phyloP scores from a whole-genome alignment of 257 asterid genomes.

The Coffea canephora region DNA sequence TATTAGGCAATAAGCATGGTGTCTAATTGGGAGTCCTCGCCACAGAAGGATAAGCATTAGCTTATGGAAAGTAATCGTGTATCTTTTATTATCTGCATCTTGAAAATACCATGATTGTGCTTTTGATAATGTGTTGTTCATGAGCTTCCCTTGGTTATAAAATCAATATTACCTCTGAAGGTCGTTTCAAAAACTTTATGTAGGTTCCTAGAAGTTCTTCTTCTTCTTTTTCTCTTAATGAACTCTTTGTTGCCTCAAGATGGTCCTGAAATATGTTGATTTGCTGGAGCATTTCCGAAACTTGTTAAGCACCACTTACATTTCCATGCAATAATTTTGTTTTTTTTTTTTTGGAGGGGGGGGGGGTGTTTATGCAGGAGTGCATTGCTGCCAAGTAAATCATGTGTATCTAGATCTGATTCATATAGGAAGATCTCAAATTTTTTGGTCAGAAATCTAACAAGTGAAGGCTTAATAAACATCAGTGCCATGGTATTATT shows the following conservation, averaged over 20 bases:
- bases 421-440: background rate
- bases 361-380: background rate
- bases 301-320: no score
- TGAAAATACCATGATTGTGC: background rate
- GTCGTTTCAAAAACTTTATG: background rate
- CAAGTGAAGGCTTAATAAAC: background rate
- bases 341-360: no score
- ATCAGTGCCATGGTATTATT: no score
- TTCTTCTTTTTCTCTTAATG: background rate
- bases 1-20: background rate
- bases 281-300: no score
- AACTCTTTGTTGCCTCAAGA: background rate
- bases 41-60: background rate
- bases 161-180: background rate
- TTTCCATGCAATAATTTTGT: background rate
- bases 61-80: background rate
- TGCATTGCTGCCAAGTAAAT: background rate
- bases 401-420: background rate
- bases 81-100: background rate
- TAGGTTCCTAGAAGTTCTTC: background rate
- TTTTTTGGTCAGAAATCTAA: background rate
- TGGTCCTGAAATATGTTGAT: background rate
- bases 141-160: background rate
- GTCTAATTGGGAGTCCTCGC: background rate
- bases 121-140: background rate